A percentile compares a stretch with the other conserved stretches of the same genome.
phyloP scores from a whole-genome alignment of 352 stramenopile genomes.

The Aphanomyces cochlioides region DNA sequence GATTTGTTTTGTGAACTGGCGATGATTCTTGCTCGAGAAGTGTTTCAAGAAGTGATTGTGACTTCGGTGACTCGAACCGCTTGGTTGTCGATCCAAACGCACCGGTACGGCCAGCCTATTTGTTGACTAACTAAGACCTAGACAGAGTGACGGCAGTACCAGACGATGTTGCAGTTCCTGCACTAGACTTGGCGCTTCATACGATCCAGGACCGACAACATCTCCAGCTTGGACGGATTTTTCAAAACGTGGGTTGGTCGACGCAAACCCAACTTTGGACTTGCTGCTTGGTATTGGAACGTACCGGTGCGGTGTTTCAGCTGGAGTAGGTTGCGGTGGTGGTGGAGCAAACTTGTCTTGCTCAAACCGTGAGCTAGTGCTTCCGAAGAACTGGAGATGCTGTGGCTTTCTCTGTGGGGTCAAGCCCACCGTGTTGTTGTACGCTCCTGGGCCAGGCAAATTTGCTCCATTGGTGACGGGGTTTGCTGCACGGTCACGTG shows the following conservation, averaged over 20 bases:
- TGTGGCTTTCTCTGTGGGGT: slow-evolving; percentile 48
- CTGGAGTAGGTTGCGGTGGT: slow-evolving; percentile 35
- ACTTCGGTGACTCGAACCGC: slow-evolving; percentile 52
- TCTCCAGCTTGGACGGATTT: slow-evolving; percentile 43
- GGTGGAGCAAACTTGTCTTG: slow-evolving; percentile 34
- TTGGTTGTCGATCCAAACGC: slow-evolving; percentile 75
- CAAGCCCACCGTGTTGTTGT: slow-evolving; percentile 50
- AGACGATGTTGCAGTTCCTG: slow-evolving; percentile 66
- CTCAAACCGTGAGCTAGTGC: slow-evolving; percentile 66
- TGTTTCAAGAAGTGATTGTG: background rate
- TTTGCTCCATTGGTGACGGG: slow-evolving; percentile 37
- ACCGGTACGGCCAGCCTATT: slow-evolving; percentile 56
- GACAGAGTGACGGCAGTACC: slow-evolving; percentile 34
- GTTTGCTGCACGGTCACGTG: slow-evolving; percentile 44
- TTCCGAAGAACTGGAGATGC: slow-evolving; percentile 78
- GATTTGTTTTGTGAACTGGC: background rate
- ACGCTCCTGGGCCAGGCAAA: slow-evolving; percentile 61
- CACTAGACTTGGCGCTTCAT: slow-evolving; percentile 56
- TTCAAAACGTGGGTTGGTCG: slow-evolving; percentile 65
- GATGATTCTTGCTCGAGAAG: background rate
- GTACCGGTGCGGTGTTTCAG: slow-evolving; percentile 34
- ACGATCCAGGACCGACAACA: slow-evolving; percentile 61
- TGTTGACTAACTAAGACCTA: no score
- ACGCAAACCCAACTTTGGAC: slow-evolving; percentile 51
- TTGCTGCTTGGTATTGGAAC: slow-evolving; percentile 40